Evolutionary conservation across 768 basidiomycete species (phyloP).

Genomic region (Suillus alpinus): DNA sequence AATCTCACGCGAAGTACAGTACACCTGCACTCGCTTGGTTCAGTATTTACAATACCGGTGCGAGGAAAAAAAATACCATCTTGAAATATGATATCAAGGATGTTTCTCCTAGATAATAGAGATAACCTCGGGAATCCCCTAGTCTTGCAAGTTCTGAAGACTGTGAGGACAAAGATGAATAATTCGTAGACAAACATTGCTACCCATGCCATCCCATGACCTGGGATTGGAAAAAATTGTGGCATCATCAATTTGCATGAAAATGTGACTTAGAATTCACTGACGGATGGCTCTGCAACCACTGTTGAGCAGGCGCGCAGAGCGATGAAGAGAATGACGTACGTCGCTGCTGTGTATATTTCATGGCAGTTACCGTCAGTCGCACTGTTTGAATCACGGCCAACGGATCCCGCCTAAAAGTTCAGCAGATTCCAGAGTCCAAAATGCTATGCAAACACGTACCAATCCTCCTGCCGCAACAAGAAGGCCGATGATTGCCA

Average conservation of each 20-base stretch:
- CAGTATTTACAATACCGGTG: background rate
- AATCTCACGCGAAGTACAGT: conserved; percentile 52
- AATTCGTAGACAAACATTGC: conserved; percentile 50
- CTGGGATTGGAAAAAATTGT: conserved; percentile 12
- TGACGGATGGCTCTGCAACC: background rate
- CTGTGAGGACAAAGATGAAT: conserved; percentile 44
- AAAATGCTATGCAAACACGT: conserved; percentile 16
- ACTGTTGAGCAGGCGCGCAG: background rate
- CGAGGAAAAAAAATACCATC: conserved; percentile 40
- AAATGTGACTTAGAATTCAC: background rate
- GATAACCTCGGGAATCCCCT: conserved; percentile 22
- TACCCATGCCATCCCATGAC: conserved; percentile 45
- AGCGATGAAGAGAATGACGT: background rate
- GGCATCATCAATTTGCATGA: background rate
- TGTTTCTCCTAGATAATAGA: conserved; percentile 26
- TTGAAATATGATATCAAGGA: conserved; percentile 44
- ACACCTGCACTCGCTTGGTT: conserved; percentile 35
- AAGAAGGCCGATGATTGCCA: conserved; percentile 32
- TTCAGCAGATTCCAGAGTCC: background rate
- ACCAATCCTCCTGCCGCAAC: conserved; percentile 36
- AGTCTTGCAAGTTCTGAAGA: conserved; percentile 41
- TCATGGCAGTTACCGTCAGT: conserved; percentile 25
- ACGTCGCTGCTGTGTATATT: conserved; percentile 6
- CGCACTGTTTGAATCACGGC: conserved; percentile 32
- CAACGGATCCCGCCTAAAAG: conserved; percentile 42